Conservation (phyloP, 768 basidiomycete species). For the Jaapia argillacea region DNA sequence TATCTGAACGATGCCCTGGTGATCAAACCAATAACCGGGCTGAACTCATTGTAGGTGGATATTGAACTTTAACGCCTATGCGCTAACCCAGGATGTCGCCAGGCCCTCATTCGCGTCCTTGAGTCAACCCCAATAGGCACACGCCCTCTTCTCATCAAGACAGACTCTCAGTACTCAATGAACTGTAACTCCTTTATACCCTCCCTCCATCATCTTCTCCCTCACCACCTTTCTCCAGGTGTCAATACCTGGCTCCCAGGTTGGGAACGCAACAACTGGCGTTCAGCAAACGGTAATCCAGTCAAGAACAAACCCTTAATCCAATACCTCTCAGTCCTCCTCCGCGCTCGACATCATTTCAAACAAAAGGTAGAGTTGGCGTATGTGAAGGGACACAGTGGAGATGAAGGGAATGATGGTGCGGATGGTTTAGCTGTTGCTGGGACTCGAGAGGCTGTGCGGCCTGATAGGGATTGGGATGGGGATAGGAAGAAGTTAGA, state of each 20-base stretch:
- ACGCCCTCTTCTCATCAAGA: slow-evolving; percentile 60
- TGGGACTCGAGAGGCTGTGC: slow-evolving; percentile 27
- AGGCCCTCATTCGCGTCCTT: slow-evolving; percentile 81
- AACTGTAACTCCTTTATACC: slow-evolving; percentile 37
- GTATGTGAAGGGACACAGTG: slow-evolving; percentile 74
- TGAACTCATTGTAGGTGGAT: slow-evolving; percentile 62
- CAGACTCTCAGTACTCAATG: slow-evolving; percentile 82
- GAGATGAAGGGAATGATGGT: slow-evolving; percentile 75
- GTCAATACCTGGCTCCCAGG: slow-evolving; percentile 54
- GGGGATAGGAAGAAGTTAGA: slow-evolving; percentile 6
- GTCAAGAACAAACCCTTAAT: slow-evolving; percentile 74
- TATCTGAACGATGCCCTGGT: slow-evolving; percentile 76
- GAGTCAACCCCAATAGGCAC: slow-evolving; percentile 55
- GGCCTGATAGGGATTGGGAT: slow-evolving; percentile 57
- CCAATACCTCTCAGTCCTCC: slow-evolving; percentile 53
- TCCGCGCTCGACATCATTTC: slow-evolving; percentile 37
- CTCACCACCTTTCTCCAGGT: slow-evolving; percentile 33
- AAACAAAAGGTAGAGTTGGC: slow-evolving; percentile 43
- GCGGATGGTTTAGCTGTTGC: slow-evolving; percentile 67
- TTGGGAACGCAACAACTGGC: slow-evolving; percentile 55
- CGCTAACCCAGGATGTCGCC: slow-evolving; percentile 4
- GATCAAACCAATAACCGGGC: slow-evolving; percentile 84
- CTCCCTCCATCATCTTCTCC: neutral
- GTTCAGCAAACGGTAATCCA: slow-evolving; percentile 31
- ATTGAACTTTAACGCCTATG: neutral